These are phyloP conservation scores for Leccinellum rugosiceps DNA, from an alignment of 768 basidiomycete genomes.

Conservation along the genomic window DNA sequence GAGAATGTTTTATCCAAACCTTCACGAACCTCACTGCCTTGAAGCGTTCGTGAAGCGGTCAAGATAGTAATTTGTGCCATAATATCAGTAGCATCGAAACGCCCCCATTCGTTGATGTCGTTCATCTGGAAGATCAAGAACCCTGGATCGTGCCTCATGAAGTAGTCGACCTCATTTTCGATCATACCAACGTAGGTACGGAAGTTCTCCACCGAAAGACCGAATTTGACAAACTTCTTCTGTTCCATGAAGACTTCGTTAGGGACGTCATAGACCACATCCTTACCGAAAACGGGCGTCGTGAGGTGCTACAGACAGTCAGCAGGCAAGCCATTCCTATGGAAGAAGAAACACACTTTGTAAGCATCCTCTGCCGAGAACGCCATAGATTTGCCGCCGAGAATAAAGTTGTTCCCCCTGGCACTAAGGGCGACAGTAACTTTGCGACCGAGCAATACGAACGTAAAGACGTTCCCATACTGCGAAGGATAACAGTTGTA, in stretches of 20 bases:
- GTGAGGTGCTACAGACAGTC: slow-evolving; percentile 66
- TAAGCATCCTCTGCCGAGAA: slow-evolving; percentile 98
- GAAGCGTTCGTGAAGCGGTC: slow-evolving; percentile 90
- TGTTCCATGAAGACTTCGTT: slow-evolving; percentile 98
- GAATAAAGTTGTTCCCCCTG: slow-evolving; percentile 89
- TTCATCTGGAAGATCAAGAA: slow-evolving; percentile 63
- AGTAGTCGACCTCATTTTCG: slow-evolving; percentile 70
- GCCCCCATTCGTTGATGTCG: slow-evolving; percentile 73
- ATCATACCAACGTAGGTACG: slow-evolving; percentile 80
- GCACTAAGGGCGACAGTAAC: slow-evolving; percentile 90
- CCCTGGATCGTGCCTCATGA: slow-evolving; percentile 59
- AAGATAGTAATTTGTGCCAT: slow-evolving; percentile 91
- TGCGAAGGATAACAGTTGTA: slow-evolving; percentile 29
- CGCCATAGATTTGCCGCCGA: slow-evolving; percentile 89
- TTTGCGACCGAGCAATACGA: slow-evolving; percentile 82
- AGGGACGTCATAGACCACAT: slow-evolving; percentile 96
- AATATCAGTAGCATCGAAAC: slow-evolving; percentile 67
- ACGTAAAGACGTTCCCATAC: slow-evolving; percentile 98
- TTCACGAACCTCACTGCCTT: slow-evolving; percentile 85
- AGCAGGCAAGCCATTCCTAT: background rate
- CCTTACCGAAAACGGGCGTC: slow-evolving; percentile 94
- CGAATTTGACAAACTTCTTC: slow-evolving; percentile 97
- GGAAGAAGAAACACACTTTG: slow-evolving; percentile 50
- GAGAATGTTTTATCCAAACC: slow-evolving; percentile 83
- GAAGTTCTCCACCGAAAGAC: slow-evolving; percentile 89